Evolutionary conservation across 2,329 filamentous ascomycete genomes (phyloP).

Genomic region (Escovopsis sp.): DNA sequence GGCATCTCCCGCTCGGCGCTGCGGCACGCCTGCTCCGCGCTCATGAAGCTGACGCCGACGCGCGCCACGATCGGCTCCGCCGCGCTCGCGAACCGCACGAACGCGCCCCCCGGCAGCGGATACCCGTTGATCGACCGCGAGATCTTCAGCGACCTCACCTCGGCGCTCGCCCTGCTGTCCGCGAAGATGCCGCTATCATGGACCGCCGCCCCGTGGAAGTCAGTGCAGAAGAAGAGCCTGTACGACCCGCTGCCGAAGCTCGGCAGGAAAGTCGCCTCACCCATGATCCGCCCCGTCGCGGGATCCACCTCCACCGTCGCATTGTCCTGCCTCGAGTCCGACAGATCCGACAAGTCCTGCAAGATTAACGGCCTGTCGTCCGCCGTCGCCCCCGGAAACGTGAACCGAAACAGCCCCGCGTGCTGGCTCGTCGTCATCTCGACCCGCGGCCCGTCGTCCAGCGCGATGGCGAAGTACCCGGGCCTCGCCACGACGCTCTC

Average conservation of each 20-base stretch:
- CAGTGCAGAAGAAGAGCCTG: conserved; percentile 48
- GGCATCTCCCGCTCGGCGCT: conserved; percentile 59
- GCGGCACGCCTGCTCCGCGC: conserved; percentile 45
- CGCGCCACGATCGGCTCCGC: conserved; percentile 42
- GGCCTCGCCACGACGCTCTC: conserved; percentile 40
- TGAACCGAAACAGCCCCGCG: conserved; percentile 50
- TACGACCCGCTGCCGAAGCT: conserved; percentile 52
- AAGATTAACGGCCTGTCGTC: conserved; percentile 41
- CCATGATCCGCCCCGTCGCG: conserved; percentile 43
- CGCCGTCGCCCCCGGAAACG: conserved; percentile 31
- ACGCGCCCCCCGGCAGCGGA: conserved; percentile 45
- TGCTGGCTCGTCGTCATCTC: conserved; percentile 57
- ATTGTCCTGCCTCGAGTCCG: conserved; percentile 42
- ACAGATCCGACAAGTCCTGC: conserved; percentile 49
- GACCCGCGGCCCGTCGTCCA: conserved; percentile 40
- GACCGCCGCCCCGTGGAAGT: conserved; percentile 44
- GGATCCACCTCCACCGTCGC: conserved; percentile 39
- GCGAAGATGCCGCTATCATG: conserved; percentile 46
- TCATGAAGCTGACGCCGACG: conserved; percentile 57
- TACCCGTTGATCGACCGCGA: conserved; percentile 35
- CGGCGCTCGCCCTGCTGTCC: conserved; percentile 36
- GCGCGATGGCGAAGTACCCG: conserved; percentile 48
- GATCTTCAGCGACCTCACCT: conserved; percentile 31
- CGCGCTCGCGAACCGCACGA: conserved; percentile 40
- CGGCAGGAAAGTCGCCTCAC: conserved; percentile 44